These are phyloP conservation scores for Saccharomyces hybrid DNA, from an alignment of 1,139 yeast genomes.

Conservation along the genomic window DNA sequence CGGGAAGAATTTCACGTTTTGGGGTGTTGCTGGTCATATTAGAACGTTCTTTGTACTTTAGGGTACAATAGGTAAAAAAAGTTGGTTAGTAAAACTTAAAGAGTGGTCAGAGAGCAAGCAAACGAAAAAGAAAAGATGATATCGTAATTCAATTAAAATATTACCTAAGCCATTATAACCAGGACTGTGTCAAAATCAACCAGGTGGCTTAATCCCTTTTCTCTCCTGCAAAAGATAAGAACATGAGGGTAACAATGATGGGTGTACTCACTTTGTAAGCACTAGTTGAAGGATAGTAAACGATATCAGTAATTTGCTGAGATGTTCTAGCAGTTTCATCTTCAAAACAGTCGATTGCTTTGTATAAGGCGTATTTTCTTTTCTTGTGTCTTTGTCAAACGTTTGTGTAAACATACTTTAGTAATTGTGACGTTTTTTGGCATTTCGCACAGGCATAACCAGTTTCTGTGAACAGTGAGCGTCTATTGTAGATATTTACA, in stretches of 20 bases:
- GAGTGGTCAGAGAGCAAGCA: neutral
- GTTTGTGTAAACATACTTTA: slow-evolving; percentile 1
- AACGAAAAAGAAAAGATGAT: neutral
- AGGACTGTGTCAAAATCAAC: neutral
- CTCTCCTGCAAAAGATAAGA: neutral
- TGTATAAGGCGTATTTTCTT: neutral
- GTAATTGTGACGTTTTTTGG: slow-evolving; percentile 4
- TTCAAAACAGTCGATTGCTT: neutral
- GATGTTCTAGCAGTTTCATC: neutral
- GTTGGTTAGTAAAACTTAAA: neutral
- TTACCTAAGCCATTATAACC: neutral
- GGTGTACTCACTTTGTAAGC: neutral
- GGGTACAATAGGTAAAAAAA: neutral
- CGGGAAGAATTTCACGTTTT: slow-evolving; percentile 59
- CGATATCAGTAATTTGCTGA: neutral
- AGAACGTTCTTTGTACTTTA: neutral
- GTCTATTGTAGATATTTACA: neutral
- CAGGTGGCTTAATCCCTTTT: neutral
- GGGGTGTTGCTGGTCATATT: slow-evolving; percentile 3
- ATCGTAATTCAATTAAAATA: neutral
- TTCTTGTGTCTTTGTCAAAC: slow-evolving; percentile 10
- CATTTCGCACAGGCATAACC: slow-evolving; percentile 14
- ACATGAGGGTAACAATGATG: neutral
- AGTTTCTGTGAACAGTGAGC: slow-evolving; percentile 10
- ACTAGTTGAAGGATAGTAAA: neutral